Conservation (phyloP, 2,329 filamentous ascomycete species). For the Epichloe baconii region DNA sequence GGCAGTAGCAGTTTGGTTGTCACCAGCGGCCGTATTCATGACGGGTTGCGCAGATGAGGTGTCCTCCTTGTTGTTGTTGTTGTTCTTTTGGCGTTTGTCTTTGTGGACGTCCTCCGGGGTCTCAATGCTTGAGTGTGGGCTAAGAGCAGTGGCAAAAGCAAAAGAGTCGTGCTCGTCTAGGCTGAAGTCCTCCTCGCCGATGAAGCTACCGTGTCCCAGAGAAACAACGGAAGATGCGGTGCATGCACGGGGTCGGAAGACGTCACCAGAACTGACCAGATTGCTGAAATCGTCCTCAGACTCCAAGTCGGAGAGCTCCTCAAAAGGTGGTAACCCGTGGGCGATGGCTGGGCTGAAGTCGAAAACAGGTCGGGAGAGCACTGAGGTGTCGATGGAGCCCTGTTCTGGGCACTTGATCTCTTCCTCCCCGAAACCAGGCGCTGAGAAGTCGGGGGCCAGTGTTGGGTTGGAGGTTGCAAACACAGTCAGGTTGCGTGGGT, state of each 20-base stretch:
- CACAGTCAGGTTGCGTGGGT: slow-evolving; percentile 80
- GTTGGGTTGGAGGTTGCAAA: slow-evolving; percentile 36
- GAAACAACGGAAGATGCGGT: slow-evolving; percentile 56
- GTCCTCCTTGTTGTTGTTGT: slow-evolving; percentile 30
- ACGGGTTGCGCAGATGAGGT: slow-evolving; percentile 20
- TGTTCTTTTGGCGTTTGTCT: slow-evolving; percentile 45
- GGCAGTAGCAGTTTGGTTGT: slow-evolving; percentile 20
- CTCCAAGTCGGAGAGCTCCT: slow-evolving; percentile 80
- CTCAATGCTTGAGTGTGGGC: slow-evolving; percentile 30
- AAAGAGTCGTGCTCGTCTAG: slow-evolving; percentile 56
- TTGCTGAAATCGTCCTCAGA: slow-evolving; percentile 74
- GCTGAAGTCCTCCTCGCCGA: slow-evolving; percentile 64
- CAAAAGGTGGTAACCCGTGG: slow-evolving; percentile 58
- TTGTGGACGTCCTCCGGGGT: slow-evolving; percentile 34
- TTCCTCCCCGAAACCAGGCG: slow-evolving; percentile 52
- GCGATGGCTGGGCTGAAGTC: slow-evolving; percentile 37
- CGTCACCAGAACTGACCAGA: slow-evolving; percentile 53
- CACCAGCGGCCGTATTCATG: slow-evolving; percentile 28
- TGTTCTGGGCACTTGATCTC: slow-evolving; percentile 38
- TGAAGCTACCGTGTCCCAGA: slow-evolving; percentile 64
- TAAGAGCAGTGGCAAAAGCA: slow-evolving; percentile 48
- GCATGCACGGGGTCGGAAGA: slow-evolving; percentile 56
- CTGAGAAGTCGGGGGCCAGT: slow-evolving; percentile 48
- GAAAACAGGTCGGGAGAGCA: slow-evolving; percentile 30
- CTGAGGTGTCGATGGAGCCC: slow-evolving; percentile 32